Percentiles rank a stretch among this genome's conserved stretches.
phyloP scores from a whole-genome alignment of 495 filamentous ascomycete species.

The Podospora bellae-mahoneyi region DNA sequence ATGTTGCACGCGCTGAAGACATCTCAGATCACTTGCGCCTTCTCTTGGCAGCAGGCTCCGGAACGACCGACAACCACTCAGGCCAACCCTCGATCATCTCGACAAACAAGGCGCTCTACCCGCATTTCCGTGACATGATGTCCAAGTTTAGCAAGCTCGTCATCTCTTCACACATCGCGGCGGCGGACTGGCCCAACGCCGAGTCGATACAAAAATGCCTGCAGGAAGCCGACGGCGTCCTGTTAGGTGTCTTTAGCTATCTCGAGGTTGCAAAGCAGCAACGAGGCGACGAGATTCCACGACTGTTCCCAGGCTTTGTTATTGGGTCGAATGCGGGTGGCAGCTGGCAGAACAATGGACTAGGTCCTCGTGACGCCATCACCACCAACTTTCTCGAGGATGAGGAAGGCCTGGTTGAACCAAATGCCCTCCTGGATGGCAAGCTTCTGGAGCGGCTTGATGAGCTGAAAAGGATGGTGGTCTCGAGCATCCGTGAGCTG shows the following conservation, averaged over 20 bases:
- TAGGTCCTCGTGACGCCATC: constrained; percentile 63
- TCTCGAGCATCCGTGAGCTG: constrained; percentile 74
- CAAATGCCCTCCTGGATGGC: constrained; percentile 66
- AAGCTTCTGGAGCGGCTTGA: constrained; percentile 79
- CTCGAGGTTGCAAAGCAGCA: constrained; percentile 93
- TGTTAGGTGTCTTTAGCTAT: constrained; percentile 89
- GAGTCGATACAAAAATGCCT: constrained; percentile 93
- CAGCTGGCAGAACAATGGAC: constrained; percentile 89
- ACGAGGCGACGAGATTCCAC: constrained; percentile 79
- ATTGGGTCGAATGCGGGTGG: constrained; percentile 75
- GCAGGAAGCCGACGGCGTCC: constrained; percentile 91
- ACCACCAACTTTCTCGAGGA: constrained; percentile 80
- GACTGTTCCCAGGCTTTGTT: constrained; percentile 90
- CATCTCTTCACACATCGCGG: constrained; percentile 95
- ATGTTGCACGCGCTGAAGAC: constrained; percentile 87
- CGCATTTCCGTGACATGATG: constrained; percentile 99
- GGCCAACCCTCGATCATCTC: constrained; percentile 99
- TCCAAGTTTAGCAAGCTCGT: constrained; percentile 98
- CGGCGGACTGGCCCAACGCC: constrained; percentile 81
- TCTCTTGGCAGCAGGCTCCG: constrained; percentile 90
- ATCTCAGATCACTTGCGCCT: constrained; percentile 95
- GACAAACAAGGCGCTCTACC: constrained; percentile 92
- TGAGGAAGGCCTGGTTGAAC: constrained; percentile 73
- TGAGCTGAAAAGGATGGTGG: constrained; percentile 73
- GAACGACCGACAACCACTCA: constrained; percentile 96